phyloP scores from a whole-genome alignment of 2,329 filamentous ascomycete genomes.

The Cladophialophora bantiana region DNA sequence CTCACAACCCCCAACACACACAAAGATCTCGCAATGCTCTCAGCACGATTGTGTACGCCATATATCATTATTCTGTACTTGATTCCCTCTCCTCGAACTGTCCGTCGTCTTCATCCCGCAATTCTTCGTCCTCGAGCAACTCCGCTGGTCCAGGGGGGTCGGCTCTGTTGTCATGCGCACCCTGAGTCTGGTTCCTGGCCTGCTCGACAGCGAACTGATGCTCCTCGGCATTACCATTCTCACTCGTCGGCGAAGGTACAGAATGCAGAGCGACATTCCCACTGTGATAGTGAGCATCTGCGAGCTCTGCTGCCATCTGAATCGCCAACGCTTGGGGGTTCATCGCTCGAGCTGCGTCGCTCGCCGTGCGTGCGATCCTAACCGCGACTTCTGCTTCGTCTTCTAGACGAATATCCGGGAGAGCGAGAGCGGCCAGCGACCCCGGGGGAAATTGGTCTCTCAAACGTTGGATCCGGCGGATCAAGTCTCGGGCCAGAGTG shows the following conservation, averaged over 20 bases:
- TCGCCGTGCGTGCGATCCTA: background rate
- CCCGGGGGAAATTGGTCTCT: constrained; percentile 39
- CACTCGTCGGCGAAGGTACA: background rate
- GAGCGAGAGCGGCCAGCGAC: constrained; percentile 37
- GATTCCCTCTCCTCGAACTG: constrained; percentile 24
- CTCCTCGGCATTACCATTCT: background rate
- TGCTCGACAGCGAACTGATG: background rate
- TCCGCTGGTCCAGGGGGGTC: background rate
- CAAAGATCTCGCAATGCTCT: no score
- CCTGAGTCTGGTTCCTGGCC: background rate
- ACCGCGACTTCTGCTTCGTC: constrained; percentile 22
- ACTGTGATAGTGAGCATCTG: background rate
- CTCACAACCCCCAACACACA: background rate
- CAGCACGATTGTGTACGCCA: background rate
- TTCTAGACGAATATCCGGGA: constrained; percentile 38
- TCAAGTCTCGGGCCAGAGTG: constrained; percentile 36
- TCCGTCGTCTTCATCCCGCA: constrained; percentile 17
- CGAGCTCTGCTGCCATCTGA: constrained; percentile 1
- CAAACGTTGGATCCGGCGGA: constrained; percentile 37
- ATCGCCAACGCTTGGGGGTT: constrained; percentile 1
- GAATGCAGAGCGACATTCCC: background rate
- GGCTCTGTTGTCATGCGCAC: background rate
- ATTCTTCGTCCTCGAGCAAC: constrained; percentile 4
- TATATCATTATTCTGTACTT: constrained; percentile 22
- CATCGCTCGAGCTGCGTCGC: background rate